Conservation (phyloP, 2,329 filamentous ascomycete species). For the Fonsecaea monophora region DNA sequence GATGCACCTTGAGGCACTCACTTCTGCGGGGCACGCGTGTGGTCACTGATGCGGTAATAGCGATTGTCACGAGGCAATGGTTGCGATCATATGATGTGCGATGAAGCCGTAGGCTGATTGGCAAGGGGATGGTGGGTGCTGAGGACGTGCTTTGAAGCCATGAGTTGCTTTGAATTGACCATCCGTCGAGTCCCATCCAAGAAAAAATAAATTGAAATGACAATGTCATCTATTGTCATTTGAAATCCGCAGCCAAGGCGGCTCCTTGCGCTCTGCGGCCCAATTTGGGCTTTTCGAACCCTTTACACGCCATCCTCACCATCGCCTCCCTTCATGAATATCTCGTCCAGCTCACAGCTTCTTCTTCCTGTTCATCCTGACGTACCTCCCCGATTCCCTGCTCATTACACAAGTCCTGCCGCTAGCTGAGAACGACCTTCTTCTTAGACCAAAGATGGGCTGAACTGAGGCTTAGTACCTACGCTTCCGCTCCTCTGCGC, state of each 20-base stretch:
- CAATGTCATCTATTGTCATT: not conserved
- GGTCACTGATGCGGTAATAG: not conserved
- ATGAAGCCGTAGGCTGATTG: not conserved
- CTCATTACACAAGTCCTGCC: not conserved
- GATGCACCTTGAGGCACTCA: not conserved
- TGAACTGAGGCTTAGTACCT: not conserved
- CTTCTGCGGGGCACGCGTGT: not conserved
- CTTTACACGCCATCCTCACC: not conserved
- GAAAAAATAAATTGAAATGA: not conserved
- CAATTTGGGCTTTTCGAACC: not conserved
- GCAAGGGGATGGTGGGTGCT: not conserved
- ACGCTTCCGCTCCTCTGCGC: constrained; percentile 1
- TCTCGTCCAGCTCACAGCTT: not conserved
- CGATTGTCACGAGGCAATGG: not conserved
- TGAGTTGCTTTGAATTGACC: not conserved
- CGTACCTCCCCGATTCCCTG: not conserved
- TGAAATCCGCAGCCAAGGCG: not conserved
- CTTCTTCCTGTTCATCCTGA: not conserved
- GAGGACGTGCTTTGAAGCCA: not conserved
- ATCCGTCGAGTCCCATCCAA: not conserved
- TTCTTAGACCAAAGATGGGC: not conserved
- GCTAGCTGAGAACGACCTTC: not conserved
- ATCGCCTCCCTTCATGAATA: not conserved
- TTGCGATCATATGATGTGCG: not conserved
- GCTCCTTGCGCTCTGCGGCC: not conserved